Percentiles rank a stretch among this genome's conserved stretches.
Conservation (phyloP, 129 eudicot genomes). For the Ambrosia trifida region DNA sequence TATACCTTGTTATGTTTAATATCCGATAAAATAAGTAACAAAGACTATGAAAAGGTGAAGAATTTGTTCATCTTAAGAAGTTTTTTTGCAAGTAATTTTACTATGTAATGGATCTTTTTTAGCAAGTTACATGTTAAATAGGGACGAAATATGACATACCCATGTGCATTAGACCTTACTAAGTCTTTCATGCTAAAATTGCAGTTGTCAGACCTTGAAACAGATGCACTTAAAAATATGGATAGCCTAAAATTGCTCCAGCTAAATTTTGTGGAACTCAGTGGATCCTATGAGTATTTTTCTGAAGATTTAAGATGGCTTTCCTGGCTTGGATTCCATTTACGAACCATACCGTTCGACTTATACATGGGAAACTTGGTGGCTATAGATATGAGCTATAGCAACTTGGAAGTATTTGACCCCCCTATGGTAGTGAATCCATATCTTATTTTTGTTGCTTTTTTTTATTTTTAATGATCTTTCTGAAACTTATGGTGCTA, state of each 20-base stretch:
- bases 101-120: not conserved
- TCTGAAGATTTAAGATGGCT: slow-evolving; percentile 6
- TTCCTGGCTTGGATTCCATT: not conserved
- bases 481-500: not conserved
- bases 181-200: not conserved
- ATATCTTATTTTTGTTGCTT: not conserved
- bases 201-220: not conserved
- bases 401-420: slow-evolving; percentile 15
- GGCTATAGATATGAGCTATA: slow-evolving; percentile 19
- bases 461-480: slow-evolving; percentile 4
- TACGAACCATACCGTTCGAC: not conserved
- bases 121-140: not conserved
- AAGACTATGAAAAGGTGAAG: not conserved
- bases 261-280: not conserved
- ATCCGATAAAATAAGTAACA: not conserved
- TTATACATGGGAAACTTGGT: slow-evolving; percentile 16
- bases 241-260: not conserved
- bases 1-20: too few species aligned
- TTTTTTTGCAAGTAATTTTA: not conserved
- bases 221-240: not conserved
- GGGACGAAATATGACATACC: not conserved
- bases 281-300: not conserved
- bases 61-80: not conserved
- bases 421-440: not conserved
- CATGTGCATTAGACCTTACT: not conserved